Base-by-base conservation (phyloP, 2,329 filamentous ascomycete genomes). In the Macrophomina phaseolina region DNA sequence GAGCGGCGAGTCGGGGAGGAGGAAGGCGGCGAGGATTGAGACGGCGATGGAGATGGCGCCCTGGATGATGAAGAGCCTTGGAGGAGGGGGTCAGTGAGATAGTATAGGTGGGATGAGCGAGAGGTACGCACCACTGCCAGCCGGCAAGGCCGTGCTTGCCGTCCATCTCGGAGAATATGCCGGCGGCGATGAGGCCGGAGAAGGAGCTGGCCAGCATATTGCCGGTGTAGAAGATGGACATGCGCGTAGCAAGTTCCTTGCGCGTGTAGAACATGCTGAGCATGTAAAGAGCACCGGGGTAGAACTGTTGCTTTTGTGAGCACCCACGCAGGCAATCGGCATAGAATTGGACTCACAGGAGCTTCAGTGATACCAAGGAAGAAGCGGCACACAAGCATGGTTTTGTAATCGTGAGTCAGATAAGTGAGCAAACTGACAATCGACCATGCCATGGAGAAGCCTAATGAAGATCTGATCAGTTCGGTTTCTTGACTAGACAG, bases 211-310 rank as follows among this genome's bases (percentile, higher is more conserved):
- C 81, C 34, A 86, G 78, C 34, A 85, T 74, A 1, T 80, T 82
- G 4, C 83, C 84, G 4, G 82, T 81, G 72, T 85, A 86, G 67
- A 87, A 81, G 58, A 85, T 80, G 18, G 81, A 80, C 70, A 82
- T 84, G 8, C 85, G 80, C 48, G 83, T 78, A 1, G 81, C 81
- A 12, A 86, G 73, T 67, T 86, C 84, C 38, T 81, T 80, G 61
- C 82, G 82, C 0, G 83, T 86, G 69, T 86, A 86, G 83, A 83
- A 86, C 69, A 80, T 82, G 14, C 79, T 81, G 9, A 85, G 77
- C 67, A 82, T 83, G 74, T 82, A 84, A n/a, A 85, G 72, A 7
- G 81, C 78, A 9, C 82, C 83, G 9, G 82, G 73, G 70, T 53
- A 58, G 51, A 65, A 65, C 51, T 64, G 58, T 4, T 23, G 2